Percentiles rank a stretch among this genome's conserved stretches.
phyloP scores from a whole-genome alignment of 176 grass and related monocot species.

The Tuctoria greenei region DNA sequence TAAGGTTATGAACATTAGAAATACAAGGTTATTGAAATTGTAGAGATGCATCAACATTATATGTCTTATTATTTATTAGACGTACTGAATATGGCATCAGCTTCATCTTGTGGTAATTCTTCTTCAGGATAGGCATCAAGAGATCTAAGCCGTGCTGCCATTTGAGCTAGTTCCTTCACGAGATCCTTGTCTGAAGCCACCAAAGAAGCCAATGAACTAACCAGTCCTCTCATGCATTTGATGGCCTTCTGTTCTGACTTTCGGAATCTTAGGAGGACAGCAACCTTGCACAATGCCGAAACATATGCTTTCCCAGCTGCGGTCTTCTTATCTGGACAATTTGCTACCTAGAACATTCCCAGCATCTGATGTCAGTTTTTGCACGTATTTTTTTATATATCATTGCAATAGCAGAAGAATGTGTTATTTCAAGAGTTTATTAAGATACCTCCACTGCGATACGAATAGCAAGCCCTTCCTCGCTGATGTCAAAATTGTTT shows the following conservation, averaged over 20 bases:
- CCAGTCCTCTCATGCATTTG: conserved; percentile 78
- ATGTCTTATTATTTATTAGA: not conserved
- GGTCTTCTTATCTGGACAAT: conserved; percentile 67
- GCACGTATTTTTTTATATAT: not conserved
- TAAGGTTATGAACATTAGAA: not conserved
- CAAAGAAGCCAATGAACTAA: conserved; percentile 45
- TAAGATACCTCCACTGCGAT: conserved; percentile 71
- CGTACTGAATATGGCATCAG: conserved; percentile 54
- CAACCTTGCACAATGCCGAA: conserved; percentile 59
- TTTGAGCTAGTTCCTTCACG: conserved; percentile 67
- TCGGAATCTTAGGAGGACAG: conserved; percentile 58
- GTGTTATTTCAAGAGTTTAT: not conserved
- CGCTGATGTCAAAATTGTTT: conserved; percentile 52
- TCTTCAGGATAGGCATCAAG: conserved; percentile 59
- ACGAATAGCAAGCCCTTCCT: conserved; percentile 84
- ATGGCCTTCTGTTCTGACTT: conserved; percentile 78
- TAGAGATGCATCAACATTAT: not conserved
- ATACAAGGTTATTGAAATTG: not conserved
- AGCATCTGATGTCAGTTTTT: conserved; percentile 35
- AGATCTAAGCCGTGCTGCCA: conserved; percentile 67
- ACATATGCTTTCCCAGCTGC: conserved; percentile 78
- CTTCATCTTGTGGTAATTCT: conserved; percentile 59
- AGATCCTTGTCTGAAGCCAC: conserved; percentile 60
- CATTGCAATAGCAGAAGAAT: not conserved
- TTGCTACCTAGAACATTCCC: conserved; percentile 57